phyloP scores from a whole-genome alignment of 140 eudicot species.

The Bidens hawaiensis region DNA sequence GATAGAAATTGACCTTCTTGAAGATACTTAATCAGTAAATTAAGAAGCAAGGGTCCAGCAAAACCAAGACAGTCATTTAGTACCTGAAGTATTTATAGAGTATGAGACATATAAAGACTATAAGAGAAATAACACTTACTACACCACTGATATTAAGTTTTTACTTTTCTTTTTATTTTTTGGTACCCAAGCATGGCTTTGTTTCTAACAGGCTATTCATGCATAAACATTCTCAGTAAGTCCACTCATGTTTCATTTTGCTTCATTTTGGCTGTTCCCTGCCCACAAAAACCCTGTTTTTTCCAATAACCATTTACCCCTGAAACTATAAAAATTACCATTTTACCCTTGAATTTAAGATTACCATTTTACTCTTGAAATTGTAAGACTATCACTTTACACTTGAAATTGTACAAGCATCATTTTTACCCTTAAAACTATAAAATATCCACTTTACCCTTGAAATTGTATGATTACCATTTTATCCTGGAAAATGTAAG shows the following conservation, averaged over 20 bases:
- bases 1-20: conserved; percentile 58
- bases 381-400: background rate
- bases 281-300: background rate
- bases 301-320: no score
- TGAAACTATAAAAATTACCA: background rate
- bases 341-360: background rate
- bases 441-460: no score
- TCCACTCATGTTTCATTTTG: background rate
- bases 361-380: background rate
- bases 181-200: background rate
- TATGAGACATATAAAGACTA: background rate
- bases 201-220: background rate
- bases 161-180: background rate
- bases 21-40: conserved; percentile 81
- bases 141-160: background rate
- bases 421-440: no score
- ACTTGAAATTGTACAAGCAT: no score
- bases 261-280: background rate
- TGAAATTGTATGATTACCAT: background rate
- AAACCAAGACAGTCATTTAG: conserved; percentile 89
- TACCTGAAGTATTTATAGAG: conserved; percentile 47
- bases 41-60: conserved; percentile 90
- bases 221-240: background rate
- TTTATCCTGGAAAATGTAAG: background rate
- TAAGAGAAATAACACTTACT: conserved; percentile 13